phyloP scores from a whole-genome alignment of 345 rosid genomes.

The Tarenaya hassleriana region DNA sequence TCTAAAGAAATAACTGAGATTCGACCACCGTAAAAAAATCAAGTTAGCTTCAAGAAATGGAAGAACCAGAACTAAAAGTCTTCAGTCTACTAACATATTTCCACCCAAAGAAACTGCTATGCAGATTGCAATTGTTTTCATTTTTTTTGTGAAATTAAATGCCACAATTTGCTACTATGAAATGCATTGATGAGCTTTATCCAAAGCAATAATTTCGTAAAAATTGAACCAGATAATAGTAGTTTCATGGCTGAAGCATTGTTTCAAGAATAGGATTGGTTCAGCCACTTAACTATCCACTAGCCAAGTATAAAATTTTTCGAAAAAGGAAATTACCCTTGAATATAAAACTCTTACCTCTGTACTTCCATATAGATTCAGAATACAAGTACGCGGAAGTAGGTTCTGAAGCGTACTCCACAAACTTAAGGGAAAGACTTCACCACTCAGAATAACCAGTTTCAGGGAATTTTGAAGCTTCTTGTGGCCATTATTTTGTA shows the following conservation, averaged over 20 bases:
- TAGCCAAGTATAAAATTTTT: conserved; percentile 6
- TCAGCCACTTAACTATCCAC: not conserved
- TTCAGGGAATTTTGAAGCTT: conserved; percentile 49
- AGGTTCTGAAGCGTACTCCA: conserved; percentile 62
- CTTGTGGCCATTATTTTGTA: conserved; percentile 38
- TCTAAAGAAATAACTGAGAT: no score
- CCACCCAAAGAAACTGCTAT: not conserved
- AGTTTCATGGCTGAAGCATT: not conserved
- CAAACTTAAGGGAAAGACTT: conserved; percentile 65
- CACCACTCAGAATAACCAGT: conserved; percentile 82
- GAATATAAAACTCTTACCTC: conserved; percentile 51
- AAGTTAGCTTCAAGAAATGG: conserved; percentile 17
- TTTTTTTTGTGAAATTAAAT: not conserved
- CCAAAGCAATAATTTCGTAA: not conserved
- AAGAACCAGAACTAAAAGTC: conserved; percentile 13
- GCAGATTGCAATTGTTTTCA: not conserved
- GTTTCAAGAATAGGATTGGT: not conserved
- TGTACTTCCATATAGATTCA: conserved; percentile 92
- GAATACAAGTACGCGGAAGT: conserved; percentile 59
- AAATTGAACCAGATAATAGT: not conserved
- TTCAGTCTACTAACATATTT: conserved; percentile 9
- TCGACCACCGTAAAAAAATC: no score
- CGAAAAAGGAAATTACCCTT: not conserved
- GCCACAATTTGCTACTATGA: not conserved
- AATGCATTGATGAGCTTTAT: not conserved